phyloP scores from a whole-genome alignment of 1,139 yeast species.

The Pichia sp. region DNA sequence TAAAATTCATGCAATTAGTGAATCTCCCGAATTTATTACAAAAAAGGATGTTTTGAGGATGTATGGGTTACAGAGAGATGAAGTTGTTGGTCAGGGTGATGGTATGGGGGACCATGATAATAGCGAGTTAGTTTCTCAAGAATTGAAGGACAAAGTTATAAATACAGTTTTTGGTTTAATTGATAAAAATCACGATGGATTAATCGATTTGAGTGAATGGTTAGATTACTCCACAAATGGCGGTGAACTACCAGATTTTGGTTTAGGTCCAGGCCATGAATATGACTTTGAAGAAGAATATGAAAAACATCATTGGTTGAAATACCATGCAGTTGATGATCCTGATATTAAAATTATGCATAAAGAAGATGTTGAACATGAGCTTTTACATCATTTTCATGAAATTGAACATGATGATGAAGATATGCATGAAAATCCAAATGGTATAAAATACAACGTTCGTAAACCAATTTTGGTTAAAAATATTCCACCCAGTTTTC shows the following conservation, averaged over 20 bases:
- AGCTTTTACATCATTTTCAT: slow-evolving; percentile 78
- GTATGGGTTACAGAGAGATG: slow-evolving; percentile 71
- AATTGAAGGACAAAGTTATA: slow-evolving; percentile 49
- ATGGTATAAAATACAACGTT: slow-evolving; percentile 14
- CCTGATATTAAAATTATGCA: slow-evolving; percentile 78
- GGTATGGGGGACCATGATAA: slow-evolving; percentile 79
- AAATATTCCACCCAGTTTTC: slow-evolving; percentile 29
- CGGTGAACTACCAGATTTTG: slow-evolving; percentile 82
- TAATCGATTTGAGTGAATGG: slow-evolving; percentile 66
- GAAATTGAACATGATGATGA: slow-evolving; percentile 64
- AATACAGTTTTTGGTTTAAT: slow-evolving; percentile 49
- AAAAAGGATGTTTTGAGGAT: slow-evolving; percentile 64
- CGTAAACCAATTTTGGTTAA: slow-evolving; percentile 32
- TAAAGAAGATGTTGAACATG: slow-evolving; percentile 88
- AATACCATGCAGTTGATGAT: slow-evolving; percentile 73
- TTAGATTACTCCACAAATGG: slow-evolving; percentile 53
- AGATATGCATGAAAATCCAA: slow-evolving; percentile 22
- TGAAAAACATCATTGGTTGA: slow-evolving; percentile 91
- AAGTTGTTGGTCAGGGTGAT: slow-evolving; percentile 79
- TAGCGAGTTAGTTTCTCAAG: slow-evolving; percentile 51
- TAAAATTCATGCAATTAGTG: slow-evolving; percentile 61
- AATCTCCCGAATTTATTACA: slow-evolving; percentile 48
- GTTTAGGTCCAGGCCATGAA: slow-evolving; percentile 96
- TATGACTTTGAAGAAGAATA: slow-evolving; percentile 90
- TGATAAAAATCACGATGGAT: slow-evolving; percentile 63